phyloP scores from a whole-genome alignment of 2,329 filamentous ascomycete species.

The Phyllosticta ampelicida region DNA sequence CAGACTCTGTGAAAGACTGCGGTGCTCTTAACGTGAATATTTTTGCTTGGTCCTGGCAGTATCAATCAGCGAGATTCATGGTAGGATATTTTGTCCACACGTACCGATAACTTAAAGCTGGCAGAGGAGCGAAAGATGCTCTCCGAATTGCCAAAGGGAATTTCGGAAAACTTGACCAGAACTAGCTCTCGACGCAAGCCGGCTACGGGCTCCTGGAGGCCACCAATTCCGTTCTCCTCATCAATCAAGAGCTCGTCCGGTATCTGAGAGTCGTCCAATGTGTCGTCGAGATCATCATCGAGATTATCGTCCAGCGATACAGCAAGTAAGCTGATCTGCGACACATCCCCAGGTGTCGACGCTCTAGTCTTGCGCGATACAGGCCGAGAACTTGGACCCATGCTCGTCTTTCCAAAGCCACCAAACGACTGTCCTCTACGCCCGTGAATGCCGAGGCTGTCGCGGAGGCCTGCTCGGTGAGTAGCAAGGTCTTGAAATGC shows the following conservation, averaged over 20 bases:
- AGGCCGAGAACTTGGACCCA: slow-evolving; percentile 17
- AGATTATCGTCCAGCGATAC: slow-evolving; percentile 28
- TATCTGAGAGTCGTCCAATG: slow-evolving; percentile 29
- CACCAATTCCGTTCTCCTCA: slow-evolving; percentile 19
- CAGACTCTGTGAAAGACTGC: slow-evolving; percentile 26
- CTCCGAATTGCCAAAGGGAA: slow-evolving; percentile 15
- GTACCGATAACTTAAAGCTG: slow-evolving; percentile 14
- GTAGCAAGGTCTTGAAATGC: slow-evolving; percentile 64
- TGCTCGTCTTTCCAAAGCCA: slow-evolving; percentile 54
- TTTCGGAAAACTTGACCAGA: slow-evolving; percentile 25
- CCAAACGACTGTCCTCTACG: slow-evolving; percentile 67
- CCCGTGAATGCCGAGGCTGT: slow-evolving; percentile 38
- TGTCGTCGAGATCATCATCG: slow-evolving; percentile 28
- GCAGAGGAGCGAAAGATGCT: slow-evolving; percentile 9
- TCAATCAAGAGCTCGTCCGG: slow-evolving; percentile 26
- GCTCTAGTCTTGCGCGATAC: slow-evolving; percentile 34
- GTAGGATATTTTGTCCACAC: not conserved
- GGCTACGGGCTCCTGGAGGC: slow-evolving; percentile 22
- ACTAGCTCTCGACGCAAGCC: slow-evolving; percentile 30
- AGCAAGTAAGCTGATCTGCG: slow-evolving; percentile 27
- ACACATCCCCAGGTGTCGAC: slow-evolving; percentile 44
- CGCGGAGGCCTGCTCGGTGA: slow-evolving; percentile 34
- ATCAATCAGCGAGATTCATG: not conserved
- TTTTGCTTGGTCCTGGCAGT: slow-evolving; percentile 14
- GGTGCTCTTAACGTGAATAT: slow-evolving; percentile 23